Conservation (phyloP, 306 rosid genomes). For the Quercus variabilis region DNA sequence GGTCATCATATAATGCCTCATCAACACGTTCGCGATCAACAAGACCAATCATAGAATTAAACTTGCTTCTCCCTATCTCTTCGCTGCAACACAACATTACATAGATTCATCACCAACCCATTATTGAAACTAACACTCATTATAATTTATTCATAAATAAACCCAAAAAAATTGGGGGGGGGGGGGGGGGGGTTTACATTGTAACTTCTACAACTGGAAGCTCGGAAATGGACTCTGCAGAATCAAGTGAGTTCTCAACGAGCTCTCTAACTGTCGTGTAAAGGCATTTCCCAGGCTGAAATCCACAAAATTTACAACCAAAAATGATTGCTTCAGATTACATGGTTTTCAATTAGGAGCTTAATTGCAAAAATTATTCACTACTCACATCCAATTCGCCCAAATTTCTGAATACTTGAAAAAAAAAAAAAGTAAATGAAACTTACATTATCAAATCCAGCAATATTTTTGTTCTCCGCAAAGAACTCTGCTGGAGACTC, state of each 20-base stretch:
- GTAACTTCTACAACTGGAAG: slow-evolving; percentile 89
- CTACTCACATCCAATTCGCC: not conserved
- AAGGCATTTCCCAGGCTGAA: slow-evolving; percentile 86
- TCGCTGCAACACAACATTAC: slow-evolving; percentile 47
- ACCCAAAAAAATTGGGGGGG: too few species aligned
- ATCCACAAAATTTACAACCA: slow-evolving; percentile 24
- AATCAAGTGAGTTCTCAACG: slow-evolving; percentile 87
- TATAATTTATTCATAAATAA: not conserved
- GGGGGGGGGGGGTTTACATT: slow-evolving; percentile 40
- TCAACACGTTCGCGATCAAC: slow-evolving; percentile 89
- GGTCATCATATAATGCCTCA: slow-evolving; percentile 75
- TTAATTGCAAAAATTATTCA: not conserved
- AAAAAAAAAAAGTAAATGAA: too few species aligned
- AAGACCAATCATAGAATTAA: slow-evolving; percentile 94
- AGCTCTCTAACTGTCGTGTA: slow-evolving; percentile 95
- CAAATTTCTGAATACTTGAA: not conserved
- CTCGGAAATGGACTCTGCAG: slow-evolving; percentile 86
- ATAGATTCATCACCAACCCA: not conserved
- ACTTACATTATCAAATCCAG: slow-evolving; percentile 85
- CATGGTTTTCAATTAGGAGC: not conserved
- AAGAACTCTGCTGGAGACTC: slow-evolving; percentile 97
- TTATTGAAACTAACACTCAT: too few species aligned
- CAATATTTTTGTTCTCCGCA: slow-evolving; percentile 94
- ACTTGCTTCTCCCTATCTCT: slow-evolving; percentile 83
- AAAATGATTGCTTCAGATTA: not conserved